Evolutionary conservation across 1,284 basidiomycete genomes (phyloP), one percentile per base, ranked within the genome.

Genomic region (Nidula niveotomentosa): DNA sequence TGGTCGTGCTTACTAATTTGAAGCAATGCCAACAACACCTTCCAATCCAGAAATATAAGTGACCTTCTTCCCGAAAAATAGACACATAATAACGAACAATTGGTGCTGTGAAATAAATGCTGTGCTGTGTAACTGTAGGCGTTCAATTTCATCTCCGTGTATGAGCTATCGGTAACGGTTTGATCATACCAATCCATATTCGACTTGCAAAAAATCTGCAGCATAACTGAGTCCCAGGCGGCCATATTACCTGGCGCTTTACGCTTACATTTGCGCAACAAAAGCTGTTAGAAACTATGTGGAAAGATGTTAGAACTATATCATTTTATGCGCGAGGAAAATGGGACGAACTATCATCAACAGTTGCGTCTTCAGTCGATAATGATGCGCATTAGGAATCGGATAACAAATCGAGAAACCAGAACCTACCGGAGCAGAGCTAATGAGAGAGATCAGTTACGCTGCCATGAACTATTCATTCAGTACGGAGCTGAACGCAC

Each of bases 141-240:
- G 39, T 13, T 41, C 39, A 41, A 41, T 41, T 17, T 41, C 30
- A 5, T 30, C 30, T 30, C 30, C 30, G 30, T 6, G 30, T 30
- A 30, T 30, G 30, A 30, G 39, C 39, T 41, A 6, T 41, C 5
- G 7, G 15, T 8, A 41, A 13, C 15, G 39, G 10, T 41, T 4
- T 13, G 15, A 41, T 8, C 39, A 41, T 36, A 52, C 54, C 52
- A 37, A 52, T 55, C 54, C 54, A 55, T 52, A 55, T 55, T 13
- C 54, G 54, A 18, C 50, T 52, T 5, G 51, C 54, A 43, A 55
- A 55, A 43, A 55, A 55, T 9, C 54, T 55, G n/a, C 39, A 17
- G 30, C 30, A 30, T 30, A 30, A 30, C 30, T 30, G 30, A 30
- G 30, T 30, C 30, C 30, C 30, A 30, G 30, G 30, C 5, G 30